These are phyloP conservation scores for Paecilomyces sp. DNA, from an alignment of 2,329 filamentous ascomycete species.

Conservation along the genomic window DNA sequence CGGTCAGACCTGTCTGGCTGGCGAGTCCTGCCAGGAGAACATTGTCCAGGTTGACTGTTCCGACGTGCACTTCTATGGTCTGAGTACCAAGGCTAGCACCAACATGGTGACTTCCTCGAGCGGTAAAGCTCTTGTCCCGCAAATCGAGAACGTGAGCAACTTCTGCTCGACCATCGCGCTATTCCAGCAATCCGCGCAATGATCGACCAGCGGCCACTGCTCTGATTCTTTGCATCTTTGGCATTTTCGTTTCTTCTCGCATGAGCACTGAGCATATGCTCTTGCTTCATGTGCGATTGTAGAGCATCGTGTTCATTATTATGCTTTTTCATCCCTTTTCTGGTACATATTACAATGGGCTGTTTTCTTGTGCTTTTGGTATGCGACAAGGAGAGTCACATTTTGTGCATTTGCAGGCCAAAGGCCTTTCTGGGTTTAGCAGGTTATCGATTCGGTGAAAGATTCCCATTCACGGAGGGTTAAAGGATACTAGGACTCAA, in stretches of 20 bases:
- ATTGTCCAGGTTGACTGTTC: conserved; percentile 67
- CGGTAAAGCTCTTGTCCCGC: conserved; percentile 27
- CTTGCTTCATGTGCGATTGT: neutral
- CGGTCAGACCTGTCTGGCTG: conserved; percentile 58
- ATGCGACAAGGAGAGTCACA: neutral
- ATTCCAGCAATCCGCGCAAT: conserved; percentile 25
- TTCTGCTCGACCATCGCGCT: conserved; percentile 39
- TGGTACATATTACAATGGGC: neutral
- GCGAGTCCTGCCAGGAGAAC: conserved; percentile 67
- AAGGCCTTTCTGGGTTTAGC: neutral
- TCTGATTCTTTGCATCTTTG: neutral
- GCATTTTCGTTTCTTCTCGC: neutral
- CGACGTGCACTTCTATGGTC: conserved; percentile 55
- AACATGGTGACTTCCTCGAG: conserved; percentile 59
- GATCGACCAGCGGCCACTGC: neutral
- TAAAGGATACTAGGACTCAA: neutral
- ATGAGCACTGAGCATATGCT: neutral
- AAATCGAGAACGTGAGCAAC: conserved; percentile 34
- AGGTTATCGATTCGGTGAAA: neutral
- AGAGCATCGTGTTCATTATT: neutral
- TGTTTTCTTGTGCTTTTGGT: neutral
- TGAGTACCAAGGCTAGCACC: conserved; percentile 66
- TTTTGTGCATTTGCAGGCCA: neutral
- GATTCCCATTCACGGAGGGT: neutral
- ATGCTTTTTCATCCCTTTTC: neutral